Percentiles rank a stretch among this genome's conserved stretches.
Conservation (phyloP, 768 basidiomycete genomes). For the Termitomyces sp. region DNA sequence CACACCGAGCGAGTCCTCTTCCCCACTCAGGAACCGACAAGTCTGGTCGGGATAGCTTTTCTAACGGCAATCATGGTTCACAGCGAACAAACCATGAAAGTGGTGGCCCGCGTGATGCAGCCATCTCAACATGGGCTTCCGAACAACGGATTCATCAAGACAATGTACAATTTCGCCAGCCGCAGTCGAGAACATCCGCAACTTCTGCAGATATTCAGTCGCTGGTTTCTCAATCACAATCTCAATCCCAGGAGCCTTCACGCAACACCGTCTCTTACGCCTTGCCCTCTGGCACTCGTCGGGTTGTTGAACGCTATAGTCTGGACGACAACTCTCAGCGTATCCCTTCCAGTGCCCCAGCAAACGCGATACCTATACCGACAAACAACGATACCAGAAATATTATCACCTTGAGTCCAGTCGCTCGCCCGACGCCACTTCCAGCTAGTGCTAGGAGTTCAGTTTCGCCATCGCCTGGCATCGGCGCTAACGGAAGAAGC, state of each 20-base stretch:
- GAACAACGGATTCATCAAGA: slow-evolving; percentile 20
- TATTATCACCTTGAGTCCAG: slow-evolving; percentile 12
- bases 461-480: slow-evolving; percentile 32
- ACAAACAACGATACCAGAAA: slow-evolving; percentile 24
- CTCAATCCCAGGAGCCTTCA: slow-evolving; percentile 28
- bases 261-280: slow-evolving; percentile 39
- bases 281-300: slow-evolving; percentile 37
- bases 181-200: slow-evolving; percentile 18
- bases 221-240: slow-evolving; percentile 21
- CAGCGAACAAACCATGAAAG: slow-evolving; percentile 14
- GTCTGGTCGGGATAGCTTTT: slow-evolving; percentile 20
- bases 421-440: slow-evolving; percentile 26
- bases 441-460: slow-evolving; percentile 43
- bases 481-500: slow-evolving; percentile 23
- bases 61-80: slow-evolving; percentile 11
- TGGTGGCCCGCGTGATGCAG: slow-evolving; percentile 13
- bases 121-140: slow-evolving; percentile 14
- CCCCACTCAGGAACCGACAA: slow-evolving; percentile 21
- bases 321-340: slow-evolving; percentile 39
- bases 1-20: slow-evolving; percentile 23
- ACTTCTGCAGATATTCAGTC: slow-evolving; percentile 27
- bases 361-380: slow-evolving; percentile 26
- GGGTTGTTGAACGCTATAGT: slow-evolving; percentile 48
- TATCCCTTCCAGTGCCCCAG: slow-evolving; percentile 28
- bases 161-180: slow-evolving; percentile 13